Evolutionary conservation across 1,284 basidiomycete genomes (phyloP), one percentile per base, ranked within the genome.

Genomic region (Volvariella surrecta): DNA sequence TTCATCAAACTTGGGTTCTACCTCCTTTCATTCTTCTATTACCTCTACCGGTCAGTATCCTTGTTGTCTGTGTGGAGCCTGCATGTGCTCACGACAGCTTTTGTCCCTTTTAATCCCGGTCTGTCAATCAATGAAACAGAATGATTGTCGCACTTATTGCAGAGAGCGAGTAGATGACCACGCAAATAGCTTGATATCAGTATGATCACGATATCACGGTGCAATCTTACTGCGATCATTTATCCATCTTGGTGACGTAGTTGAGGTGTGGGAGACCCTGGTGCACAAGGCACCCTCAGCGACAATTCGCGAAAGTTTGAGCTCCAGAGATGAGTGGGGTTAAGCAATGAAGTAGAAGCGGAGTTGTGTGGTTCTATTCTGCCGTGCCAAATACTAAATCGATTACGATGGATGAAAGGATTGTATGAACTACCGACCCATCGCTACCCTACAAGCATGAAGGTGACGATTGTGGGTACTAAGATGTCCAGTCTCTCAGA

Each of bases 1-100:
- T 98, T 99, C 60, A 76, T 95, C 66, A 97, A 96, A 70, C 84
- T 97, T 48, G 93, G 89, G 16, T 94, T 95, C 66, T 96, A 94
- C 64, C 78, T 95, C 45, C 71, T 95, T 49, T 91, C 85, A 39
- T 95, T 95, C 76, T 95, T 95, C 77, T 96, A 94, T 70, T 96
- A 95, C 61, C 82, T 96, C 55, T 97, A 96, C 67, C 77, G 89
- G 89, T 91, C 55, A 19, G 40, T 28, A 28, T 6, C n/a, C 24
- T 28, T 28, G 24, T 28, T 28, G 24, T 6, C 24, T 28, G 6
- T 11, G 11, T 11, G 6, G 11, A 28, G 24, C 24, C 6, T 11
- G 24, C 24, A 28, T 28, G 24, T 13, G 22, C 42, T 42, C 46
- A 45, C 44, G 17, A 39, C 32, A 4, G 19, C 21, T 31, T 16